Evolutionary conservation across 2,329 filamentous ascomycete species (phyloP).

Genomic region (Diaporthe sp.): DNA sequence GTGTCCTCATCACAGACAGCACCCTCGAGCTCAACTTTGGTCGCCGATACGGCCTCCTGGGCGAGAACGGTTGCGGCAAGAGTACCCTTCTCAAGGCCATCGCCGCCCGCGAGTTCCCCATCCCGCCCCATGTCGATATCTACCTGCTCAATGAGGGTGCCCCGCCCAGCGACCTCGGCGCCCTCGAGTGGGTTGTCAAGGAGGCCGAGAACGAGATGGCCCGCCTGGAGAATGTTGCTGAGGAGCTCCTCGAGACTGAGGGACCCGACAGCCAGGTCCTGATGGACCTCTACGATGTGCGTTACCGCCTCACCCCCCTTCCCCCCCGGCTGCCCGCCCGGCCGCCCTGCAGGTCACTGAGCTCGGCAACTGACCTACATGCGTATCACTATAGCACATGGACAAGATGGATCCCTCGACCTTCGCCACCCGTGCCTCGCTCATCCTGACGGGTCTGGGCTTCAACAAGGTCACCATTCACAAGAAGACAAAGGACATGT

Average conservation of each 20-base stretch:
- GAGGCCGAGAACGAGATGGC: slow-evolving; percentile 96
- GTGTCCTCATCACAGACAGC: slow-evolving; percentile 93
- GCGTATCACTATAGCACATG: slow-evolving; percentile 77
- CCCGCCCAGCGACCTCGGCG: slow-evolving; percentile 87
- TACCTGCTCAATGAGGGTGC: slow-evolving; percentile 98
- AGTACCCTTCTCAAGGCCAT: slow-evolving; percentile 98
- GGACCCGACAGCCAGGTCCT: slow-evolving; percentile 92
- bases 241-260: slow-evolving; percentile 90
- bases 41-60: slow-evolving; percentile 92
- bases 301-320: slow-evolving; percentile 47
- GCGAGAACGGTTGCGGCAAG: slow-evolving; percentile 99
- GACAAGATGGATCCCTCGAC: slow-evolving; percentile 99
- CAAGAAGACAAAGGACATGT: slow-evolving; percentile 99
- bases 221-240: slow-evolving; percentile 87
- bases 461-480: slow-evolving; percentile 99
- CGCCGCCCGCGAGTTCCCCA: slow-evolving; percentile 91
- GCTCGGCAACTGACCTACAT: slow-evolving; percentile 44
- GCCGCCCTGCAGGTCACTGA: slow-evolving; percentile 37
- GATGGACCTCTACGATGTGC: slow-evolving; percentile 95
- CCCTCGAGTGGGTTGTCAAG: slow-evolving; percentile 95
- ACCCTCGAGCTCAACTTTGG: slow-evolving; percentile 94
- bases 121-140: slow-evolving; percentile 97
- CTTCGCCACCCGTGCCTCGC: slow-evolving; percentile 93
- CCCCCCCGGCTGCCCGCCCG: not conserved
- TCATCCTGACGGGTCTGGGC: slow-evolving; percentile 97